Evolutionary conservation across 768 basidiomycete genomes (phyloP).

Genomic region (Rhodocollybia butyracea): DNA sequence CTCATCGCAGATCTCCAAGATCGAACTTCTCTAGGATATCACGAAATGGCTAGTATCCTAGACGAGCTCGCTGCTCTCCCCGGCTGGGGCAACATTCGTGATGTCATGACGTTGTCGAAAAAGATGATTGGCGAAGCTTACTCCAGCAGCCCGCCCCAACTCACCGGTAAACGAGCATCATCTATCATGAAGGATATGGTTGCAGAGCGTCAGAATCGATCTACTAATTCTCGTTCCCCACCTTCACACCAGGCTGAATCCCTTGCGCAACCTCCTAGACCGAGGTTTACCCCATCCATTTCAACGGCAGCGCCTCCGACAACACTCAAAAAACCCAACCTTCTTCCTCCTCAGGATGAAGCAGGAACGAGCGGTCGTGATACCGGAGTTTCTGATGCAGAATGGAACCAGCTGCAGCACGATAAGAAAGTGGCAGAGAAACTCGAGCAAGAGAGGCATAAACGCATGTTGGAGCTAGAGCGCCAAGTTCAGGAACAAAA

Average conservation of each 20-base stretch:
- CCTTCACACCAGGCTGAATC: not conserved
- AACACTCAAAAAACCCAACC: constrained; percentile 4
- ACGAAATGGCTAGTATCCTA: constrained; percentile 24
- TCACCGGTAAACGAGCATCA: not conserved
- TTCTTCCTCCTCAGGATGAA: not conserved
- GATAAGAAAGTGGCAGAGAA: constrained; percentile 19
- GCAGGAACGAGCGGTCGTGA: constrained; percentile 28
- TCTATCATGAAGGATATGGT: not conserved
- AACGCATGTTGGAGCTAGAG: constrained; percentile 17
- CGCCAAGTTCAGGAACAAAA: constrained; percentile 3
- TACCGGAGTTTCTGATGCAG: constrained; percentile 46
- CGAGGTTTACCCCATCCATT: constrained; percentile 10
- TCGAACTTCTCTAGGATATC: constrained; percentile 12
- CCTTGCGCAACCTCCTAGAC: not conserved
- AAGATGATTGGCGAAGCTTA: constrained; percentile 30
- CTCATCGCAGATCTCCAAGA: constrained; percentile 21
- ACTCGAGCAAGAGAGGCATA: constrained; percentile 18
- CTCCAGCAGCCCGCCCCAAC: not conserved
- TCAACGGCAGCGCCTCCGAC: constrained; percentile 9
- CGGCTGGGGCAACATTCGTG: constrained; percentile 48
- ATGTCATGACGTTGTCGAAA: constrained; percentile 37
- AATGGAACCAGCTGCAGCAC: constrained; percentile 48
- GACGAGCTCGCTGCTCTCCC: constrained; percentile 29
- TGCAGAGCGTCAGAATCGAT: not conserved
- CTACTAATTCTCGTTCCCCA: not conserved